Evolutionary conservation across 2,329 filamentous ascomycete genomes (phyloP), one percentile per base, ranked within the genome.

Genomic region (Fusarium redolens): DNA sequence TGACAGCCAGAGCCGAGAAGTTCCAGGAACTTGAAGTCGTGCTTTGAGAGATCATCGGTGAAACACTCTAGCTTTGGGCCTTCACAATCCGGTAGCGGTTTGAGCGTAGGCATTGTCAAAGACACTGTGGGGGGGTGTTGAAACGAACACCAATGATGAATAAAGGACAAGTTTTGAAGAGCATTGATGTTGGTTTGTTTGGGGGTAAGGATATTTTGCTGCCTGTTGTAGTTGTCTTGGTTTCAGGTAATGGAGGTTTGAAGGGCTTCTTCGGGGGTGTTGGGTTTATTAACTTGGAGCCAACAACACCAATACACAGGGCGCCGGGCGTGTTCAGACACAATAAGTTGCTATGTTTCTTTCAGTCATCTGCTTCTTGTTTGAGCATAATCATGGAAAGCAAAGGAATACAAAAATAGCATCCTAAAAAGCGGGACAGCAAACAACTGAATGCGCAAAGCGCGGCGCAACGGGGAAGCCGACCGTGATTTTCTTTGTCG

Each of bases 51-150:
- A 1, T 73, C 56, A 10, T 73, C 54, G 1, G 44, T 38, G 41
- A 73, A 73, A 25, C 52, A 56, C 1, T 54, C 54, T 0, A 73
- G 41, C 18, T 73, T 73, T 11, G 65, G 70, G 0, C 70, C 69
- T 15, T 62, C 58, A 13, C 43, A 59, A 11, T 70, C 55, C 14
- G 66, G 69, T 2, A 65, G 55, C 4, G 50, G 52, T 30, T 58
- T 57, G 0, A 43, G 41, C 1, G 38, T 17, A 37, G 63, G 47
- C 68, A 71, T 72, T 20, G 31, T 43, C 2, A 10, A 51, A 41
- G 40, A 1, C 5, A 9, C 7, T 1, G 30, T 8, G 7, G 2
- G 11, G 33, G 8, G 5, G 30, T 5, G 15, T 28, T 47, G 18
- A 47, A 30, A n/a, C 25, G 18, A 35, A 60, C 9, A 2, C 17